Percentiles rank a stretch among this genome's conserved stretches.
These are phyloP conservation scores for Eucalyptus polyanthemos DNA, from an alignment of 345 rosid genomes.

Conservation along the genomic window DNA sequence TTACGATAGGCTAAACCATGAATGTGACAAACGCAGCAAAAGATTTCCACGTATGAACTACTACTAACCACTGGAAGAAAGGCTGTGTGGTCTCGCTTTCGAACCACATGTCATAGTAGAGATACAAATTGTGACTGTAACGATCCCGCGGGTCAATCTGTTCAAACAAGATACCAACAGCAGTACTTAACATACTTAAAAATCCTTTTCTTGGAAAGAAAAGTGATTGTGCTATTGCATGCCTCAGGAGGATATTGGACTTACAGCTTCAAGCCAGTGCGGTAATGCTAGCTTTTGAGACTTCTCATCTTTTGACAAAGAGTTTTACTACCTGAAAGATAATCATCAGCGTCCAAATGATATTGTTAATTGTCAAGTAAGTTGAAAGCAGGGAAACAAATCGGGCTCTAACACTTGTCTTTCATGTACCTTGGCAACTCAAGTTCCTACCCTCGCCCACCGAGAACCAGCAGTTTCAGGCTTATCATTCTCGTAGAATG, in stretches of 20 bases:
- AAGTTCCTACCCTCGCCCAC: constrained; percentile 82
- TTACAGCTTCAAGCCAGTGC: constrained; percentile 96
- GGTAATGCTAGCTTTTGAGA: constrained; percentile 74
- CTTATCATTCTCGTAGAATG: constrained; percentile 45
- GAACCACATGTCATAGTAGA: constrained; percentile 49
- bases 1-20: background rate
- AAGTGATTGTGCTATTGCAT: background rate
- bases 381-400: background rate
- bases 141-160: constrained; percentile 65
- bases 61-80: constrained; percentile 54
- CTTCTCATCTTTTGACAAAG: constrained; percentile 69
- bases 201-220: background rate
- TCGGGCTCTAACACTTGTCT: background rate
- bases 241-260: background rate
- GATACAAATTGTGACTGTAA: constrained; percentile 47
- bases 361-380: too few relatives aligned
- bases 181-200: background rate
- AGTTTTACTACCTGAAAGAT: constrained; percentile 64
- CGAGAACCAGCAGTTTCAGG: constrained; percentile 68
- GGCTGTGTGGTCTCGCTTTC: constrained; percentile 39
- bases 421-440: constrained; percentile 63
- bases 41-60: background rate
- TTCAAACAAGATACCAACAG: background rate
- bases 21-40: background rate
- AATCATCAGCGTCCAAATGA: background rate